Evolutionary conservation across 129 eudicot genomes (phyloP).

Genomic region (Logfia minima): DNA sequence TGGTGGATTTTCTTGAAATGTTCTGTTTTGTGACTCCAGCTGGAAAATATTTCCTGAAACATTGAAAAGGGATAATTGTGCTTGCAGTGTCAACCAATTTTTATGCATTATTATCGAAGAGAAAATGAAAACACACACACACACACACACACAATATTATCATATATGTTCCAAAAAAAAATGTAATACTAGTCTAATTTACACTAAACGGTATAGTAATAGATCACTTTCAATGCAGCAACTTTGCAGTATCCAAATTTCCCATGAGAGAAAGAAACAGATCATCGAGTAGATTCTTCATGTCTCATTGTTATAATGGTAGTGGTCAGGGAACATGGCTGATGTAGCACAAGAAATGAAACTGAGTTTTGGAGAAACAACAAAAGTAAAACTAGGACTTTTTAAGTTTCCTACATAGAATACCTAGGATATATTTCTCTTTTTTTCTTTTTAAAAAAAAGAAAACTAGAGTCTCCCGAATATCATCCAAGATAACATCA

Average conservation of each 20-base stretch:
- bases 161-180: background rate
- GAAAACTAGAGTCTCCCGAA: background rate
- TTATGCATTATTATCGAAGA: background rate
- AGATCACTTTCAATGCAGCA: background rate
- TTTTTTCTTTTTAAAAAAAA: too few species aligned
- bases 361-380: background rate
- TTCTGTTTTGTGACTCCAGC: constrained; percentile 93
- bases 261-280: constrained; percentile 15
- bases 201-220: background rate
- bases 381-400: background rate
- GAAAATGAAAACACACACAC: background rate
- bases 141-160: background rate
- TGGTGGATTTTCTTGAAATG: constrained; percentile 80
- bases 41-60: constrained; percentile 87
- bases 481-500: background rate
- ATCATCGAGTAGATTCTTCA: background rate
- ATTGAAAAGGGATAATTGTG: constrained; percentile 3
- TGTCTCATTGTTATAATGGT: background rate
- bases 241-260: constrained; percentile 5
- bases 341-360: background rate
- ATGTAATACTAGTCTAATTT: background rate
- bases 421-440: background rate
- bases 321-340: background rate
- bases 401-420: background rate
- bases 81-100: background rate